These are phyloP conservation scores for Candida berthetii DNA, from an alignment of 805 yeast species.

Conservation along the genomic window DNA sequence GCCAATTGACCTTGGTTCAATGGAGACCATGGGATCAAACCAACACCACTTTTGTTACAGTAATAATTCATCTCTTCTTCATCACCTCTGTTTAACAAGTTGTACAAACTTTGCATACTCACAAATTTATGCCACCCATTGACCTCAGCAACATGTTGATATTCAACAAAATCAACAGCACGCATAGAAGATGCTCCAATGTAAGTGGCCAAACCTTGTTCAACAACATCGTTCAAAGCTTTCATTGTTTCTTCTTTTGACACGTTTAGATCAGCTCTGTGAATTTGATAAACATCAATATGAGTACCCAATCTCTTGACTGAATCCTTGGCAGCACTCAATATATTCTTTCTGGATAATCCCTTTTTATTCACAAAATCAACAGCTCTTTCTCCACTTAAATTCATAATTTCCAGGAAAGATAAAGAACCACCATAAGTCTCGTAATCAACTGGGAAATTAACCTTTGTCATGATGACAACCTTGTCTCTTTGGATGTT, in stretches of 20 bases:
- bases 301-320: slow-evolving; percentile 45
- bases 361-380: slow-evolving; percentile 33
- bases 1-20: slow-evolving; percentile 49
- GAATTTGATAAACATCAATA: slow-evolving; percentile 51
- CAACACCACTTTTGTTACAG: slow-evolving; percentile 45
- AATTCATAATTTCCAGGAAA: no score
- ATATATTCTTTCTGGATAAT: slow-evolving; percentile 37
- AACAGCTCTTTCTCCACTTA: slow-evolving; percentile 2
- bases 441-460: slow-evolving; percentile 10
- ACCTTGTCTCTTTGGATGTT: slow-evolving; percentile 47
- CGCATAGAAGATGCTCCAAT: slow-evolving; percentile 63
- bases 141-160: slow-evolving; percentile 52
- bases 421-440: slow-evolving; percentile 5
- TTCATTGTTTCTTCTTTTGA: slow-evolving; percentile 48
- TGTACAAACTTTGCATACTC: slow-evolving; percentile 53
- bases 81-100: slow-evolving; percentile 55
- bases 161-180: slow-evolving; percentile 44
- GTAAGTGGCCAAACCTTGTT: slow-evolving; percentile 41
- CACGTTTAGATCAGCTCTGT: slow-evolving; percentile 41
- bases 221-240: slow-evolving; percentile 46
- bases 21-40: slow-evolving; percentile 58
- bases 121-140: slow-evolving; percentile 53
- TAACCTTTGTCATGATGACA: slow-evolving; percentile 46
- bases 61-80: slow-evolving; percentile 56
- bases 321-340: slow-evolving; percentile 33